Conservation (phyloP, 805 yeast genomes). For the Ogataea glucozyma region DNA sequence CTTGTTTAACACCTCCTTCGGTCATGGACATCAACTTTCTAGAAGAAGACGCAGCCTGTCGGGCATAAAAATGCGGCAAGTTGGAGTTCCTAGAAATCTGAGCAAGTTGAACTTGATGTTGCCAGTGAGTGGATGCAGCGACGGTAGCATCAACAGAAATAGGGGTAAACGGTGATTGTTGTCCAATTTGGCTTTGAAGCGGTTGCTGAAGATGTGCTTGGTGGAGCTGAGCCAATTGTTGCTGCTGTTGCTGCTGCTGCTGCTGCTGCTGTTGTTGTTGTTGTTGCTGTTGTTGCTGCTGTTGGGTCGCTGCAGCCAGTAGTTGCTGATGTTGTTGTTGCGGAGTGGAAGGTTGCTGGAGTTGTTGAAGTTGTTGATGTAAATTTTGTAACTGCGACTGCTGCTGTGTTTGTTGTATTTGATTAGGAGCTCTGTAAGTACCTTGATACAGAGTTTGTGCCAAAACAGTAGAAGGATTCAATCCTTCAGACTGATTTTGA, state of each 20-base stretch:
- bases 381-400: constrained; percentile 26
- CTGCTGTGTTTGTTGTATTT: constrained; percentile 29
- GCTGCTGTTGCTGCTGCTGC: constrained; percentile 35
- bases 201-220: constrained; percentile 32
- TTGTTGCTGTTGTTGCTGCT: constrained; percentile 24
- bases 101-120: constrained; percentile 73
- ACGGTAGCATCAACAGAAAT: constrained; percentile 38
- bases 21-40: constrained; percentile 41
- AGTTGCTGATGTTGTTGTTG: constrained; percentile 27
- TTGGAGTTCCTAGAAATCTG: constrained; percentile 68
- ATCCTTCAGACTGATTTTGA: constrained; percentile 28
- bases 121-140: constrained; percentile 59
- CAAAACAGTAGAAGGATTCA: constrained; percentile 38
- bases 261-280: constrained; percentile 30
- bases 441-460: constrained; percentile 45
- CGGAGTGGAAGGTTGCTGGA: constrained; percentile 31
- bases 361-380: constrained; percentile 29
- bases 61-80: constrained; percentile 78
- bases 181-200: constrained; percentile 19
- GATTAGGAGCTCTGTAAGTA: constrained; percentile 38
- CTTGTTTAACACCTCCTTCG: constrained; percentile 35
- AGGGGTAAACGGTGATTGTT: constrained; percentile 30
- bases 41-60: constrained; percentile 74
- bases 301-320: constrained; percentile 29
- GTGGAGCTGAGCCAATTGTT: constrained; percentile 29